Base-by-base conservation (phyloP, 352 stramenopile genomes). In the Pythium coloratum region DNA sequence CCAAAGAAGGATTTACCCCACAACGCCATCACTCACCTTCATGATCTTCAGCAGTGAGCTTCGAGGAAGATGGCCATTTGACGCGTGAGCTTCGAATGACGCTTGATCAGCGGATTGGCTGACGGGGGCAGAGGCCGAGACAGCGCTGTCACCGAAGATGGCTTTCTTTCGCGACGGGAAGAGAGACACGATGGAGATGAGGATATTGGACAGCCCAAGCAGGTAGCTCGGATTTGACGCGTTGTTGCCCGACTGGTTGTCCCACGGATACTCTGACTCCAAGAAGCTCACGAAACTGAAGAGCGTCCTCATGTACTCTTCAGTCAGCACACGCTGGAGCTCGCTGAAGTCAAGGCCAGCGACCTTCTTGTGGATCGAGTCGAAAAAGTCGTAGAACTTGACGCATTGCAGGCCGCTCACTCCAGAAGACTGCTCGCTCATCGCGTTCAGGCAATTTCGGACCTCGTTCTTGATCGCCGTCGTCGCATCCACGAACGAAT, bases 311-410 rank as follows among this genome's bases (percentile, higher is more conserved):
- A 94, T 64, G 58, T 91, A 92, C 47, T 94, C 88, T 69, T 94
- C 86, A 0, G 76, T 79, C 32, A 96, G 50, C 2, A 96, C 84
- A 20, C 73, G 79, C 60, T 95, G 88, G 33, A 95, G 72, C 49
- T 94, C 84, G 59, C 79, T 90, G 50, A 81, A 80, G 67, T 91
- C 73, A 44, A 94, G 55, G 32, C 78, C 78, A 18, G 72, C 79
- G 6, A 85, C 76, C 44, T 82, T 87, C 58, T 83, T 82, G 57
- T 91, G 81, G 38, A 94, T 92, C 16, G 40, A 74, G 44, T 91
- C 80, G 61, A 94, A 94, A 59, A 84, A 82, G 38, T 92, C 75
- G 59, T 92, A 94, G 53, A 92, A 94, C n/a, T 77, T 78, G 26
- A 91, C 59, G 28, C 72, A 77, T 20, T 61, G 75, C 24, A 94